Percentiles rank a stretch among this genome's conserved stretches.
These are phyloP conservation scores for Pseudoneurospora amorphoporcata DNA, from an alignment of 495 filamentous ascomycete genomes.

Conservation along the genomic window DNA sequence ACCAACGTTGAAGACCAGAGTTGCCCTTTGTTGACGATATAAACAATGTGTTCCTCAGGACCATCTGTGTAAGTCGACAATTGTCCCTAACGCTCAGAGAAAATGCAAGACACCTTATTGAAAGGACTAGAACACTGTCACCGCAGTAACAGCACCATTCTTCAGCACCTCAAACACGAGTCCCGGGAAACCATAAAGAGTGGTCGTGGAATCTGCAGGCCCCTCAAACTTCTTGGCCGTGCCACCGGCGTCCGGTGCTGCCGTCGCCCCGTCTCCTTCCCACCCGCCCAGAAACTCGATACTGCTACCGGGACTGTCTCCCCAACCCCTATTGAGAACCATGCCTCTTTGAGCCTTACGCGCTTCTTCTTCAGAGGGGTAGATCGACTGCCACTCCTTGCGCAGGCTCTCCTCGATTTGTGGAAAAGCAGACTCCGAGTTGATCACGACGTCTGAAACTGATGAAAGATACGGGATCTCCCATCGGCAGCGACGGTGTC, in stretches of 20 bases:
- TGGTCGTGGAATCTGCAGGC: conserved; percentile 66
- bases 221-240: conserved; percentile 18
- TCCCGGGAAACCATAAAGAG: conserved; percentile 88
- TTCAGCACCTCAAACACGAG: conserved; percentile 91
- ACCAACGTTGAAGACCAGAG: neutral
- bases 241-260: conserved; percentile 21
- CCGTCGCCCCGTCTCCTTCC: conserved; percentile 55
- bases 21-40: neutral
- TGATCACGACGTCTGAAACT: conserved; percentile 26
- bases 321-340: conserved; percentile 83
- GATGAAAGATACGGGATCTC: conserved; percentile 50
- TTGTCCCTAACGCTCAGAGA: neutral
- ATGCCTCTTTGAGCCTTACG: conserved; percentile 62
- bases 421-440: conserved; percentile 70
- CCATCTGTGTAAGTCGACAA: neutral
- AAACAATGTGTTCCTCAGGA: neutral
- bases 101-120: neutral
- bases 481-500: conserved; percentile 86
- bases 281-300: conserved; percentile 82
- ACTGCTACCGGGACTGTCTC: conserved; percentile 83
- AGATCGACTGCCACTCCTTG: conserved; percentile 61
- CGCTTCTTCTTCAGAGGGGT: conserved; percentile 50
- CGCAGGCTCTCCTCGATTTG: conserved; percentile 56
- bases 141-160: conserved; percentile 77
- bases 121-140: conserved; percentile 56